These are phyloP conservation scores for Lipomyces yamadae DNA, from an alignment of 805 yeast genomes.

Conservation along the genomic window DNA sequence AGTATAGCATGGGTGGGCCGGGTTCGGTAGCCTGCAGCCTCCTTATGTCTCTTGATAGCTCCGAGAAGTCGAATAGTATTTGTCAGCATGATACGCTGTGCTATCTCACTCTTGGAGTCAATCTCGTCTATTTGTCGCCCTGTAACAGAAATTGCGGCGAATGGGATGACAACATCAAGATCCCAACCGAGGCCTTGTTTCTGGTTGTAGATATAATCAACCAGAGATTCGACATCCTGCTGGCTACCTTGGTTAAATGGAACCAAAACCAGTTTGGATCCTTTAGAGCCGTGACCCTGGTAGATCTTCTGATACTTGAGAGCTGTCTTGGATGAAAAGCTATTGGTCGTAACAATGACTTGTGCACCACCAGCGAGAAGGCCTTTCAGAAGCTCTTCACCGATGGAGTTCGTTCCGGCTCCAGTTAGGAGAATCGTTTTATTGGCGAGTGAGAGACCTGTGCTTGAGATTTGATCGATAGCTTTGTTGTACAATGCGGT, in stretches of 20 bases:
- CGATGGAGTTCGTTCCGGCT: conserved; percentile 98
- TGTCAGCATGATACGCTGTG: conserved; percentile 97
- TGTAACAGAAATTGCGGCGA: conserved; percentile 98
- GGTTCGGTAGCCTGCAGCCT: conserved; percentile 73
- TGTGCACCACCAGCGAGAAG: conserved; percentile 96
- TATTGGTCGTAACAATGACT: conserved; percentile 91
- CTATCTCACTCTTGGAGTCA: conserved; percentile 93
- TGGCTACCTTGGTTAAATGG: conserved; percentile 96
- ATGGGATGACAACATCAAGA: conserved; percentile 91
- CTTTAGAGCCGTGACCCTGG: conserved; percentile 87
- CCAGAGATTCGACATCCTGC: conserved; percentile 83
- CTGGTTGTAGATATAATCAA: conserved; percentile 82
- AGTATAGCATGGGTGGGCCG: conserved; percentile 97
- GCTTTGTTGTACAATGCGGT: conserved; percentile 83
- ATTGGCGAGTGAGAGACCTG: conserved; percentile 86
- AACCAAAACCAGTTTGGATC: conserved; percentile 89
- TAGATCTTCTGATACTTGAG: conserved; percentile 93
- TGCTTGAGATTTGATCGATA: conserved; percentile 88
- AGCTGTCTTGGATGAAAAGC: conserved; percentile 89
- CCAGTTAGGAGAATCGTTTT: conserved; percentile 92
- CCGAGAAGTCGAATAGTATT: conserved; percentile 91
- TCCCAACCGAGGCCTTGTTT: conserved; percentile 97
- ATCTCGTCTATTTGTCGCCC: conserved; percentile 92
- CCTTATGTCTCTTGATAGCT: conserved; percentile 80
- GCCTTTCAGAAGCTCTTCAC: conserved; percentile 95